Percentiles rank a stretch among this genome's conserved stretches.
Conservation (phyloP, 331 rosid genomes). For the Malus hybrid region DNA sequence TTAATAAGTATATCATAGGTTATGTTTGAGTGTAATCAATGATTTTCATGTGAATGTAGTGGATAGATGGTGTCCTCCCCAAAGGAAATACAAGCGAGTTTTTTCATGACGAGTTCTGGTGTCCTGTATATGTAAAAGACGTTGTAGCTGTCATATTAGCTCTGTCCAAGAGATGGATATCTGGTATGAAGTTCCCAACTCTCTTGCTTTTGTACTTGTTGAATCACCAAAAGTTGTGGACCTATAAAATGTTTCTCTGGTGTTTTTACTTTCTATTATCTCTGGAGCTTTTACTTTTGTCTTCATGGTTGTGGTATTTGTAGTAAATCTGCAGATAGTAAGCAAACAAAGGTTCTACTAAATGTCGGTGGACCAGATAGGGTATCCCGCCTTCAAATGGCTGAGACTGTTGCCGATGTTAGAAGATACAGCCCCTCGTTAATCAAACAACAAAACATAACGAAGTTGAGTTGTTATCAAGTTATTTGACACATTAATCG, state of each 20-base stretch:
- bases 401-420: constrained; percentile 67
- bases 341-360: constrained; percentile 56
- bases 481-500: too few relatives aligned
- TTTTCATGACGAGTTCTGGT: constrained; percentile 82
- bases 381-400: constrained; percentile 79
- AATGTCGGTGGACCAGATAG: constrained; percentile 82
- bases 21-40: constrained; percentile 4
- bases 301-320: constrained; percentile 14
- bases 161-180: constrained; percentile 56
- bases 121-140: constrained; percentile 83
- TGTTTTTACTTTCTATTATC: not conserved
- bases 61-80: constrained; percentile 71
- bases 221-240: not conserved
- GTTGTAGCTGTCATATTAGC: constrained; percentile 48
- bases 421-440: constrained; percentile 57
- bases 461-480: too few relatives aligned
- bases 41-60: constrained; percentile 39
- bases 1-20: not conserved
- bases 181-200: constrained; percentile 43
- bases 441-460: constrained; percentile 5
- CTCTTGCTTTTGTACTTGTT: not conserved
- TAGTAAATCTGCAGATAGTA: constrained; percentile 36
- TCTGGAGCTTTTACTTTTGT: constrained; percentile 10
- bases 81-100: constrained; percentile 51
- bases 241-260: not conserved